Evolutionary conservation across 495 filamentous ascomycete genomes (phyloP).

Genomic region (Glarea lozoyensis): DNA sequence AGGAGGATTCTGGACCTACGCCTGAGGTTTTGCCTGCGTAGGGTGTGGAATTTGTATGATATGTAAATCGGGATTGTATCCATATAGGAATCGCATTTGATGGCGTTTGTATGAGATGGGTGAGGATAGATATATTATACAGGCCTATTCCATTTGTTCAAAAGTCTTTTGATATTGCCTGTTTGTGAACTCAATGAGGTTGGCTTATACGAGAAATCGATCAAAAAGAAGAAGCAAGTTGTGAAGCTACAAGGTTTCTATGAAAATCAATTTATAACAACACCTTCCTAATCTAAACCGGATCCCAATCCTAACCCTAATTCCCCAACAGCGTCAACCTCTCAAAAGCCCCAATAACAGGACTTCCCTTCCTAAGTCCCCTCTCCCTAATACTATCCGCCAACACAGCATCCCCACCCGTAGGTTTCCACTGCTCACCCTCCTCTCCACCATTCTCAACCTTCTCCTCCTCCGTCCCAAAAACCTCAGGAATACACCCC

Average conservation of each 20-base stretch:
- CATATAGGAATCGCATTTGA: too few relatives aligned
- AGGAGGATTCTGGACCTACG: slow-evolving; percentile 22
- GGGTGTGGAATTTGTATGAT: slow-evolving; percentile 14
- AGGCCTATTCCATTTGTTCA: too few relatives aligned
- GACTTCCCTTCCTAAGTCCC: slow-evolving; percentile 34
- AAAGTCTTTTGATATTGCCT: too few relatives aligned
- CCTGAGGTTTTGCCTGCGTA: slow-evolving; percentile 1
- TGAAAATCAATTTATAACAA: too few relatives aligned
- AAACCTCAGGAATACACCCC: slow-evolving; percentile 58
- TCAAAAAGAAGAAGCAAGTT: too few relatives aligned
- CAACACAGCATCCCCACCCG: slow-evolving; percentile 40
- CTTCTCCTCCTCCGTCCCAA: slow-evolving; percentile 29
- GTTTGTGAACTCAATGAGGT: too few relatives aligned
- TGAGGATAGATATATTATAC: too few relatives aligned
- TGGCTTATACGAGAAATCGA: too few relatives aligned
- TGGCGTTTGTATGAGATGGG: too few relatives aligned
- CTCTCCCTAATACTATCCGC: slow-evolving; percentile 38
- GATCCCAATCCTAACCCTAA: slow-evolving; percentile 6
- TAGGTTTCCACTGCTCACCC: slow-evolving; percentile 23
- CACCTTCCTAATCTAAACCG: background rate
- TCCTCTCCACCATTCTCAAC: slow-evolving; percentile 4
- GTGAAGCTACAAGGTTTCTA: too few relatives aligned
- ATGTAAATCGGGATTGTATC: slow-evolving; percentile 13
- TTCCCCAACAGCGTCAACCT: slow-evolving; percentile 47
- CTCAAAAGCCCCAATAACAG: slow-evolving; percentile 35